Evolutionary conservation across 805 yeast species (phyloP).

Genomic region (Candida takata): DNA sequence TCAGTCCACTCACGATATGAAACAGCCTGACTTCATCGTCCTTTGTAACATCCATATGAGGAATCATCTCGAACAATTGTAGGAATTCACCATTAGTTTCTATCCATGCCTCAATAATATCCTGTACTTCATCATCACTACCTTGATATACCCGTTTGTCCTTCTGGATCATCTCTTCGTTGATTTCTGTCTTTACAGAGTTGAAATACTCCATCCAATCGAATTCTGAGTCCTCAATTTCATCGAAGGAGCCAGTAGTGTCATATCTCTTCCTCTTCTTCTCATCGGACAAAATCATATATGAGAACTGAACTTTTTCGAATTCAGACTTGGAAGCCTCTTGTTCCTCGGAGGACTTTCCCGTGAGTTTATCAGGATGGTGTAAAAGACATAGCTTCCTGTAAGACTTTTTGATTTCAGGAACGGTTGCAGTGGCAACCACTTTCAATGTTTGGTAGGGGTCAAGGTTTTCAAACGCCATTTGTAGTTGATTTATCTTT

Average conservation of each 20-base stretch:
- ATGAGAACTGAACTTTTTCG: conserved; percentile 70
- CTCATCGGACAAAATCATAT: conserved; percentile 57
- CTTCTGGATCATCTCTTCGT: conserved; percentile 59
- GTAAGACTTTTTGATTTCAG: conserved; percentile 60
- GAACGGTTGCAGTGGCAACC: conserved; percentile 32
- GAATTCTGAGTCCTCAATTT: conserved; percentile 30
- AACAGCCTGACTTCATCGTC: conserved; percentile 58
- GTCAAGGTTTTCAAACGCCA: conserved; percentile 45
- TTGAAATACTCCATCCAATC: conserved; percentile 56
- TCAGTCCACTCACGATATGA: conserved; percentile 40
- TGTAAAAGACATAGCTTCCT: conserved; percentile 52
- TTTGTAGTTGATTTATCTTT: no score
- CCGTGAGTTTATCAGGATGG: conserved; percentile 66
- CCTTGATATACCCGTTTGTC: conserved; percentile 61
- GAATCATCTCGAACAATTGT: conserved; percentile 62
- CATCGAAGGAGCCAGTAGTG: conserved; percentile 57
- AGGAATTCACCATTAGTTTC: conserved; percentile 63
- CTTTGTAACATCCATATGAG: conserved; percentile 61
- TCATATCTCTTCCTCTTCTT: conserved; percentile 54
- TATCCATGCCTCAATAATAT: conserved; percentile 52
- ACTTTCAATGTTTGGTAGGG: conserved; percentile 54
- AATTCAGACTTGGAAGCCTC: conserved; percentile 37
- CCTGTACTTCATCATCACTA: conserved; percentile 51
- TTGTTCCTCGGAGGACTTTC: conserved; percentile 26
- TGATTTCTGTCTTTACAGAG: conserved; percentile 40